A percentile compares a stretch with the other conserved stretches of the same genome.
Conservation (phyloP, 2,329 filamentous ascomycete species). For the Beauveria sp. region DNA sequence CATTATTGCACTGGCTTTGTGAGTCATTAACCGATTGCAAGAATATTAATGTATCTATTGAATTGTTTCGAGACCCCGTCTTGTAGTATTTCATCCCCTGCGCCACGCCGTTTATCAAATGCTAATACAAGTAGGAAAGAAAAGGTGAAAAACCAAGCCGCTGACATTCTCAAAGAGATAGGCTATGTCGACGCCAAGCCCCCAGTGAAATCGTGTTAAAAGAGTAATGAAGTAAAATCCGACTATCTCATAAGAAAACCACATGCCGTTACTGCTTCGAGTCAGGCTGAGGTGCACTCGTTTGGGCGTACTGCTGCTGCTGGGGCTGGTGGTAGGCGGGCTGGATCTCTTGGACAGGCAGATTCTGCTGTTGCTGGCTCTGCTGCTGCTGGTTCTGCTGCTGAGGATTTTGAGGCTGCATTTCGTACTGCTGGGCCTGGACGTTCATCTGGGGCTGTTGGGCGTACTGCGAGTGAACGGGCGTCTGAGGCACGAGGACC, state of each 20-base stretch:
- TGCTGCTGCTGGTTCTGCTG: background rate
- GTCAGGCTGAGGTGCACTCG: background rate
- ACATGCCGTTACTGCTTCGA: background rate
- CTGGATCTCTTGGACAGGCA: slow-evolving; percentile 7
- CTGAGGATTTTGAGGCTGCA: slow-evolving; percentile 1
- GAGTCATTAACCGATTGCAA: too few relatives aligned
- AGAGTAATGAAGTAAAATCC: background rate
- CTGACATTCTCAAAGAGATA: background rate
- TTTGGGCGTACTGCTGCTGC: background rate
- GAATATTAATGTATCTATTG: background rate
- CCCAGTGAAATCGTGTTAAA: background rate
- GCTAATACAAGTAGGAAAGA: background rate
- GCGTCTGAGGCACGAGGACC: slow-evolving; percentile 16
- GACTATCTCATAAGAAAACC: background rate
- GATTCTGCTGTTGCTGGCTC: background rate
- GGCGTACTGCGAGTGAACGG: slow-evolving; percentile 15
- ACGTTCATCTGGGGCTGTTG: slow-evolving; percentile 12
- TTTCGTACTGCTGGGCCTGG: slow-evolving; percentile 4
- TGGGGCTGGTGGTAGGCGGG: background rate
- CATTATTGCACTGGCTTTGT: too few relatives aligned
- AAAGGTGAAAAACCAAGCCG: background rate
- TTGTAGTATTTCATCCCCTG: background rate
- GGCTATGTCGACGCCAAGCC: background rate
- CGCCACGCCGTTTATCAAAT: background rate
- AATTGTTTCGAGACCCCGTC: background rate